These are phyloP conservation scores for Staphylotrichum longicolle DNA, from an alignment of 495 filamentous ascomycete genomes.

Conservation along the genomic window DNA sequence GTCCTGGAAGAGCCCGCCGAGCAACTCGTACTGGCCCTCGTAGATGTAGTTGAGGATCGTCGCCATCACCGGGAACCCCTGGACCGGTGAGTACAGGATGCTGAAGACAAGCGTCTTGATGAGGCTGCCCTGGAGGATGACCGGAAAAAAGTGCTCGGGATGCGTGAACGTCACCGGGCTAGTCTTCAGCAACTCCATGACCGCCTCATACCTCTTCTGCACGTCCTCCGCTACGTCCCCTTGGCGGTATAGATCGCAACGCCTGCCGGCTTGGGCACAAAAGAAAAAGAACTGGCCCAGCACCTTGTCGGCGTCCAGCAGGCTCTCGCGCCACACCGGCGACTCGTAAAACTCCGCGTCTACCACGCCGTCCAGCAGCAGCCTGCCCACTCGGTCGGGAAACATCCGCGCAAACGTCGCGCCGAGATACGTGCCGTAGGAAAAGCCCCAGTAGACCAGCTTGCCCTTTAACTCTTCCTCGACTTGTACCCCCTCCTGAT, in stretches of 20 bases:
- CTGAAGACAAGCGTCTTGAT: constrained; percentile 39
- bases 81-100: constrained; percentile 38
- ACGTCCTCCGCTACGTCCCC: constrained; percentile 45
- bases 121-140: constrained; percentile 34
- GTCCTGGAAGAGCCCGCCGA: constrained; percentile 18
- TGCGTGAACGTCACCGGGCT: constrained; percentile 49
- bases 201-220: constrained; percentile 39
- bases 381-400: constrained; percentile 41
- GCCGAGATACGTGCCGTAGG: constrained; percentile 60
- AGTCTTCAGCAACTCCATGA: constrained; percentile 43
- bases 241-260: constrained; percentile 37
- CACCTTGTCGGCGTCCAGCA: constrained; percentile 44
- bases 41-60: constrained; percentile 29
- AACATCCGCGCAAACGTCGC: constrained; percentile 49
- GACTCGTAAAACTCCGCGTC: constrained; percentile 40
- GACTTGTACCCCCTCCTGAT: neutral
- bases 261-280: constrained; percentile 34
- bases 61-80: constrained; percentile 35
- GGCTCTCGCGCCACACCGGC: constrained; percentile 35
- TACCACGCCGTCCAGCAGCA: constrained; percentile 44
- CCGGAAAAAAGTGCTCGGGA: constrained; percentile 32
- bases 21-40: constrained; percentile 15
- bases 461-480: constrained; percentile 37
- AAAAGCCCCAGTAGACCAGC: constrained; percentile 61
- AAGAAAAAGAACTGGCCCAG: constrained; percentile 40